These are phyloP conservation scores for Rhizophagus sp. DNA, from an alignment of 192 early-diverging fungal genomes.

Conservation along the genomic window DNA sequence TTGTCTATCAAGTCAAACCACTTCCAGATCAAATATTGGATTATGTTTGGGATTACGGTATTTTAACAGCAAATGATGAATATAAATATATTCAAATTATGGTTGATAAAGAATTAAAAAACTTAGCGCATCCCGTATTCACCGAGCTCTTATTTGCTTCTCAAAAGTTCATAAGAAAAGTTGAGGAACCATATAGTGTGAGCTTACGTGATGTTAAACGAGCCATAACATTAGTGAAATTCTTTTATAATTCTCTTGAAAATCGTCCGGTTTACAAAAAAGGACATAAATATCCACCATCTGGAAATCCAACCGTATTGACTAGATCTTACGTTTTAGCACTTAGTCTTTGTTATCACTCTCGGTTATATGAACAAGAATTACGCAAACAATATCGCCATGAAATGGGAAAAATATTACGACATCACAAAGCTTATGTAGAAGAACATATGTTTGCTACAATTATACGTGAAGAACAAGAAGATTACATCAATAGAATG, in stretches of 20 bases:
- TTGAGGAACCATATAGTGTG: slow-evolving; percentile 23
- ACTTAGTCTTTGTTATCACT: slow-evolving; percentile 8
- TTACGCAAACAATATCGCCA: background rate
- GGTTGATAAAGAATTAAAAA: background rate
- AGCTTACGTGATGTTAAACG: slow-evolving; percentile 30
- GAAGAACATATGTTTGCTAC: background rate
- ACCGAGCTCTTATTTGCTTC: slow-evolving; percentile 10
- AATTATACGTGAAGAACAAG: slow-evolving; percentile 12
- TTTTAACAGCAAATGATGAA: background rate
- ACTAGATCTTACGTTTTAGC: slow-evolving; percentile 10
- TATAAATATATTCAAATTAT: background rate
- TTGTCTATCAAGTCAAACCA: slow-evolving; percentile 5
- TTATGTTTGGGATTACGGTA: background rate
- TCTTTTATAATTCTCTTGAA: background rate
- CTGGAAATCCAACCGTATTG: background rate
- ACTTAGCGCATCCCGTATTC: background rate
- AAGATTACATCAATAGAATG: slow-evolving; percentile 21
- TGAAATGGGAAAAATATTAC: slow-evolving; percentile 14
- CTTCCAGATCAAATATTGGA: slow-evolving; percentile 18
- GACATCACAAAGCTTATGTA: background rate
- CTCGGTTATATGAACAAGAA: background rate
- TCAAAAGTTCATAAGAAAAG: slow-evolving; percentile 23
- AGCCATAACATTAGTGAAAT: slow-evolving; percentile 3
- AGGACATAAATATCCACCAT: background rate
- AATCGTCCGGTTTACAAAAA: background rate